Percentiles rank a stretch among this genome's conserved stretches.
phyloP scores from a whole-genome alignment of 1,284 basidiomycete genomes.

The Malassezia japonica region DNA sequence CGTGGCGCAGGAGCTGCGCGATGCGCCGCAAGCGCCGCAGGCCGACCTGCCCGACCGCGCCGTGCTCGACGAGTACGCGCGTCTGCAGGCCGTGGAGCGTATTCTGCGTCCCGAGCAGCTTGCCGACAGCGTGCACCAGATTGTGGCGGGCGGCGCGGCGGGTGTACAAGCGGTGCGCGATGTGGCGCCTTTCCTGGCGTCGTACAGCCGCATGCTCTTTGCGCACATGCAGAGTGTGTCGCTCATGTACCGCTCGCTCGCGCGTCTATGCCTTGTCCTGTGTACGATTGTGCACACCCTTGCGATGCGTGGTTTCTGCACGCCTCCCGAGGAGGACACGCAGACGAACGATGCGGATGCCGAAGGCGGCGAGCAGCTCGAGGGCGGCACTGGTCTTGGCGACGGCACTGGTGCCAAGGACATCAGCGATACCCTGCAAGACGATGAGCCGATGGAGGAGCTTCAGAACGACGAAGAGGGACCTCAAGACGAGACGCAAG shows the following conservation, averaged over 20 bases:
- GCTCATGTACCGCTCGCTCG: constrained; percentile 65
- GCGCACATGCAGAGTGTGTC: constrained; percentile 50
- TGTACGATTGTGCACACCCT: constrained; percentile 66
- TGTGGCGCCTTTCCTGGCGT: constrained; percentile 34
- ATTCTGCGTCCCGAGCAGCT: constrained; percentile 4
- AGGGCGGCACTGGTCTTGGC: constrained; percentile 45
- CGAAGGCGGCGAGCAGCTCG: constrained; percentile 30
- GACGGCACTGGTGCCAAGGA: constrained; percentile 53
- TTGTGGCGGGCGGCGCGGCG: background rate
- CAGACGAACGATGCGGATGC: constrained; percentile 23
- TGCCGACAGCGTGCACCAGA: background rate
- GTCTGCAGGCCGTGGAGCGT: constrained; percentile 1
- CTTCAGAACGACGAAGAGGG: constrained; percentile 56
- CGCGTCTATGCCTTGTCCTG: constrained; percentile 74
- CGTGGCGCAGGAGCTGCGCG: constrained; percentile 37
- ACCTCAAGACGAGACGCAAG: constrained; percentile 33
- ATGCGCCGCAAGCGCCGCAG: background rate
- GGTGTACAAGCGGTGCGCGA: background rate
- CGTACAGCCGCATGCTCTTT: constrained; percentile 44
- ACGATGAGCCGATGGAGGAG: constrained; percentile 93
- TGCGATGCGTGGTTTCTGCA: constrained; percentile 74
- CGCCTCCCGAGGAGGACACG: constrained; percentile 37
- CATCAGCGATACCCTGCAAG: constrained; percentile 44
- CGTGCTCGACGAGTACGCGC: background rate
- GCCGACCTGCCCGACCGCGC: background rate